Conservation (phyloP, 768 basidiomycete genomes). For the Boletus huronensis region DNA sequence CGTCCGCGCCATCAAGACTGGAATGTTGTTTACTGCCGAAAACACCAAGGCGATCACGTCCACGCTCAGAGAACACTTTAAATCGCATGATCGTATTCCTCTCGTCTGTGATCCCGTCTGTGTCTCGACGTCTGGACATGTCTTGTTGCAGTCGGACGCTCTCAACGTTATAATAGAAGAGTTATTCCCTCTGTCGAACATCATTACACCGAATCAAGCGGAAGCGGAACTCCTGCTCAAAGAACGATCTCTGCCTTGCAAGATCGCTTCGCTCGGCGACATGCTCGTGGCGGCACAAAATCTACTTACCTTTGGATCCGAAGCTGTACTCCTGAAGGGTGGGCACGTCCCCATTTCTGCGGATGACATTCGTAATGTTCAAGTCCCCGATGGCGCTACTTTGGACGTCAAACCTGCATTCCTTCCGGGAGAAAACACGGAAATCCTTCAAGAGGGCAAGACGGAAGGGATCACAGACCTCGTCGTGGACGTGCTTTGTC, state of each 20-base stretch:
- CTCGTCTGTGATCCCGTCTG: slow-evolving; percentile 82
- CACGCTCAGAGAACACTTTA: slow-evolving; percentile 45
- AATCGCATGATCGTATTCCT: slow-evolving; percentile 36
- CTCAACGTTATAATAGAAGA: slow-evolving; percentile 53
- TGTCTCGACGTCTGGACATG: slow-evolving; percentile 87
- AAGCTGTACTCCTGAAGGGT: slow-evolving; percentile 77
- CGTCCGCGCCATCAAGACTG: slow-evolving; percentile 77
- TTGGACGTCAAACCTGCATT: slow-evolving; percentile 44
- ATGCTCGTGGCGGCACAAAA: slow-evolving; percentile 57
- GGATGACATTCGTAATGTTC: slow-evolving; percentile 41
- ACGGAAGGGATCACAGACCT: slow-evolving; percentile 26
- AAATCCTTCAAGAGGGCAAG: slow-evolving; percentile 45
- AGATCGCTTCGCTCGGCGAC: slow-evolving; percentile 48
- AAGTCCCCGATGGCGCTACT: slow-evolving; percentile 22
- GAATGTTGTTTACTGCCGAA: slow-evolving; percentile 74
- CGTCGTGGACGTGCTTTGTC: slow-evolving; percentile 65
- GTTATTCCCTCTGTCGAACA: slow-evolving; percentile 65
- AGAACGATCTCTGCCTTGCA: slow-evolving; percentile 21
- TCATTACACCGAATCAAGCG: slow-evolving; percentile 83
- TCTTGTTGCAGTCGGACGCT: slow-evolving; percentile 65
- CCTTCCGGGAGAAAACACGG: slow-evolving; percentile 54
- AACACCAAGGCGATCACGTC: slow-evolving; percentile 50
- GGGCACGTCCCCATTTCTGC: slow-evolving; percentile 60
- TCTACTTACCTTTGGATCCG: slow-evolving; percentile 46
- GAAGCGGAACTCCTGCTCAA: slow-evolving; percentile 74